Evolutionary conservation across 495 filamentous ascomycete genomes (phyloP).

Genomic region (Neurospora sp.): DNA sequence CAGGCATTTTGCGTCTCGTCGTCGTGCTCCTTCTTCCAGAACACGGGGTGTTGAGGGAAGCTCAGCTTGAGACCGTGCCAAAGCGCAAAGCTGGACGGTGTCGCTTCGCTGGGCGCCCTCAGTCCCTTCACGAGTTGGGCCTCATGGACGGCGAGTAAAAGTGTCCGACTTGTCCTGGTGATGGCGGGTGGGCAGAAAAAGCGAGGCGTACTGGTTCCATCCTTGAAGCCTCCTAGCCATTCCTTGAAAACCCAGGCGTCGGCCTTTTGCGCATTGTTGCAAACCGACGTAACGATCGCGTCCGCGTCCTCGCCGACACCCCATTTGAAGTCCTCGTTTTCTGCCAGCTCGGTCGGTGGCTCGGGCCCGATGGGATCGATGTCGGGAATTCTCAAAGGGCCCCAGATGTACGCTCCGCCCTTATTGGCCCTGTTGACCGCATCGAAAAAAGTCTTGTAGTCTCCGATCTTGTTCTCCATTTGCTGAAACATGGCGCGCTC

Average conservation of each 20-base stretch:
- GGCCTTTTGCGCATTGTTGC: slow-evolving; percentile 36
- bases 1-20: slow-evolving; percentile 11
- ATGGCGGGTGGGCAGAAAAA: slow-evolving; percentile 28
- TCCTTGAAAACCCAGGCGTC: slow-evolving; percentile 40
- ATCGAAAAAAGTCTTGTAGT: slow-evolving; percentile 12
- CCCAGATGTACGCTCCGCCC: slow-evolving; percentile 45
- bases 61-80: slow-evolving; percentile 33
- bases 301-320: slow-evolving; percentile 53
- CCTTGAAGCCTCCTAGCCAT: slow-evolving; percentile 30
- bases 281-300: slow-evolving; percentile 41
- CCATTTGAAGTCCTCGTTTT: slow-evolving; percentile 43
- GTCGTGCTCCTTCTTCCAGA: slow-evolving; percentile 13
- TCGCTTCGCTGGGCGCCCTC: slow-evolving; percentile 27
- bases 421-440: slow-evolving; percentile 17
- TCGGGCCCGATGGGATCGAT: slow-evolving; percentile 38
- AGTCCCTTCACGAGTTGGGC: slow-evolving; percentile 19
- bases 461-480: slow-evolving; percentile 20
- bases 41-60: slow-evolving; percentile 28
- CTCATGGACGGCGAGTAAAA: slow-evolving; percentile 21
- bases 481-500: slow-evolving; percentile 30
- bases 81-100: slow-evolving; percentile 27
- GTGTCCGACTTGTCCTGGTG: slow-evolving; percentile 14
- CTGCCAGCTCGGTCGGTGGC: slow-evolving; percentile 31
- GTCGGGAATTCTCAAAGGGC: slow-evolving; percentile 38
- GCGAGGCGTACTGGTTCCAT: slow-evolving; percentile 15